phyloP scores from a whole-genome alignment of 768 basidiomycete genomes.

The Leucogyrophana mollusca region DNA sequence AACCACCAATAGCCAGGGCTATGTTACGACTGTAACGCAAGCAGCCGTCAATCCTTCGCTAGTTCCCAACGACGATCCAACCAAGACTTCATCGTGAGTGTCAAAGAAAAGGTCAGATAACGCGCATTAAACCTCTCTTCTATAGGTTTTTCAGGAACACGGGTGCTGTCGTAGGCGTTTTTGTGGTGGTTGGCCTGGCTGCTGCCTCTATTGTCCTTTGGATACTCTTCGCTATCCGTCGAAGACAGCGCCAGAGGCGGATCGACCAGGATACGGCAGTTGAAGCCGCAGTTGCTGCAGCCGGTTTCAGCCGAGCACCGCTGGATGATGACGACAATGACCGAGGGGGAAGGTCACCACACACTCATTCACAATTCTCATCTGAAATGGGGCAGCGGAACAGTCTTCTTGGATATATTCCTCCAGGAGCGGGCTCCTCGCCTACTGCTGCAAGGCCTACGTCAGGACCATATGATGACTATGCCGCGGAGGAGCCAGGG shows the following conservation, averaged over 20 bases:
- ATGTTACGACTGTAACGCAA: conserved; percentile 57
- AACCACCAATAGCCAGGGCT: conserved; percentile 54
- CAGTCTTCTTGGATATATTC: conserved; percentile 13
- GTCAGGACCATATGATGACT: conserved; percentile 27
- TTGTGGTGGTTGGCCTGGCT: conserved; percentile 85
- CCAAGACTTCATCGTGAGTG: conserved; percentile 51
- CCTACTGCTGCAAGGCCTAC: conserved; percentile 31
- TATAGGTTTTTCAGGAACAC: conserved; percentile 82
- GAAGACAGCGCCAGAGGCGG: conserved; percentile 56
- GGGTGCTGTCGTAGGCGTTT: conserved; percentile 90
- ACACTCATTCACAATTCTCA: conserved; percentile 18
- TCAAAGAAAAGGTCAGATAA: not conserved
- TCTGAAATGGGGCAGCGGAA: conserved; percentile 42
- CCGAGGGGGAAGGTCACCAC: conserved; percentile 16
- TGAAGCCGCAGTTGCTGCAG: conserved; percentile 71
- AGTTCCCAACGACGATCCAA: conserved; percentile 42
- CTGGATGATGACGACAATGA: conserved; percentile 67
- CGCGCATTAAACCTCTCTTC: conserved; percentile 2
- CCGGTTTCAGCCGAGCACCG: conserved; percentile 65
- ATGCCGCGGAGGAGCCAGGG: conserved; percentile 12
- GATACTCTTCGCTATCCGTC: conserved; percentile 68
- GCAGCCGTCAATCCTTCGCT: conserved; percentile 73
- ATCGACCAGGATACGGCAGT: conserved; percentile 71
- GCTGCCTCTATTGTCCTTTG: conserved; percentile 65
- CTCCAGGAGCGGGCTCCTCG: conserved; percentile 15